Conservation (phyloP, 2,329 filamentous ascomycete genomes). For the Diaporthe ilicicola region DNA sequence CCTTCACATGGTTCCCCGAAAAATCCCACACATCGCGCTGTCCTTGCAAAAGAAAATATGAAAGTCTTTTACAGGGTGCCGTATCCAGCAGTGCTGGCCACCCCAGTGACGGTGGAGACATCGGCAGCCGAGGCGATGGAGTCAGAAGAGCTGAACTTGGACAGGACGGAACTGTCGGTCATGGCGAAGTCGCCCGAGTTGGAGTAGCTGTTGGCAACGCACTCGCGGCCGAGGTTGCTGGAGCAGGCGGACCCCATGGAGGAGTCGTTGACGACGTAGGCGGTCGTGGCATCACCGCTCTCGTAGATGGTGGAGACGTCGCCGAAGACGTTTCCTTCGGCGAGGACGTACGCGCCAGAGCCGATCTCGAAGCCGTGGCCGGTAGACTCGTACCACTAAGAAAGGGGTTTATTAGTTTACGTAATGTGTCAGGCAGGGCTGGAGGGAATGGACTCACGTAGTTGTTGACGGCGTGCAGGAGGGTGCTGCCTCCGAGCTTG, state of each 20-base stretch:
- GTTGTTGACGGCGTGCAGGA: constrained; percentile 70
- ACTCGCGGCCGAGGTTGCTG: constrained; percentile 55
- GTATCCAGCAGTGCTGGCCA: constrained; percentile 54
- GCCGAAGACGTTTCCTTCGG: constrained; percentile 67
- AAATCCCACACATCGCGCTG: background rate
- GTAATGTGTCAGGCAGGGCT: background rate
- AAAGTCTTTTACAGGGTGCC: constrained; percentile 47
- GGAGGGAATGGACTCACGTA: constrained; percentile 45
- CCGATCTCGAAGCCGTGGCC: constrained; percentile 66
- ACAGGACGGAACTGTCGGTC: constrained; percentile 57
- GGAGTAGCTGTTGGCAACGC: constrained; percentile 60
- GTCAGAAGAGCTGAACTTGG: constrained; percentile 59
- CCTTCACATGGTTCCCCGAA: background rate
- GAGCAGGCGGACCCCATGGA: constrained; percentile 51
- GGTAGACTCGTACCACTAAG: constrained; percentile 57
- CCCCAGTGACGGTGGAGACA: constrained; percentile 45
- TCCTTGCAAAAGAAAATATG: background rate
- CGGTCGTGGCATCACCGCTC: constrained; percentile 32
- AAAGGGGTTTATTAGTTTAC: background rate
- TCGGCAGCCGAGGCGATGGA: constrained; percentile 55
- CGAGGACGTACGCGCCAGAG: constrained; percentile 54
- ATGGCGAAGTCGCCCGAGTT: constrained; percentile 49
- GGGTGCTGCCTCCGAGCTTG: constrained; percentile 61
- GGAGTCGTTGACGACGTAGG: constrained; percentile 36
- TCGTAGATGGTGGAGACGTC: constrained; percentile 56